phyloP scores from a whole-genome alignment of 352 stramenopile species.

The Saprolegnia parasitica region DNA sequence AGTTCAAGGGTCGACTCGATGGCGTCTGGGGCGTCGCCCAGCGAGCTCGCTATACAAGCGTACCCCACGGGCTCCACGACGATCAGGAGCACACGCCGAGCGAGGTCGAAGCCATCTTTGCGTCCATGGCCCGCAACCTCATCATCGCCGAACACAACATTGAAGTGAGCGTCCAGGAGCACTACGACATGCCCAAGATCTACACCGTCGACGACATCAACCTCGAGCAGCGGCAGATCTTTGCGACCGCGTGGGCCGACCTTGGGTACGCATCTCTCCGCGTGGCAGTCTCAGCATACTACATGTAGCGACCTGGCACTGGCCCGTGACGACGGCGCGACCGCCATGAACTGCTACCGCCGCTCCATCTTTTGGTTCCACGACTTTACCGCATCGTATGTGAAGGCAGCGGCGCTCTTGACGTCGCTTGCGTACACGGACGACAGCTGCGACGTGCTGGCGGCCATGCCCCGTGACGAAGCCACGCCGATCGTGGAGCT shows the following conservation, averaged over 20 bases:
- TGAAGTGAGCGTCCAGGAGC: background rate
- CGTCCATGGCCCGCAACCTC: background rate
- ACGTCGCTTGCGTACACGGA: constrained; percentile 7
- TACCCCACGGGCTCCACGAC: background rate
- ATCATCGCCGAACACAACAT: constrained; percentile 4
- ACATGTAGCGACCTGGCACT: background rate
- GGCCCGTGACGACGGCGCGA: constrained; percentile 5
- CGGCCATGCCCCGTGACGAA: background rate
- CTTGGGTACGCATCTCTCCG: background rate
- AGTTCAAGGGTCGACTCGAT: constrained; percentile 5
- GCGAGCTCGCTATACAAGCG: background rate
- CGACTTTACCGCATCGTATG: background rate
- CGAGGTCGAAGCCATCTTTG: background rate
- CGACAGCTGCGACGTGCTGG: constrained; percentile 19
- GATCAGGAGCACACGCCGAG: background rate
- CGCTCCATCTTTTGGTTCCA: constrained; percentile 17
- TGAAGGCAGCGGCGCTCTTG: constrained; percentile 1
- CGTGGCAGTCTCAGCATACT: background rate
- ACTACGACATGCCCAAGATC: constrained; percentile 1
- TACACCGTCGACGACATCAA: constrained; percentile 11
- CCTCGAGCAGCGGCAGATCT: background rate
- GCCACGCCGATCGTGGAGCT: background rate
- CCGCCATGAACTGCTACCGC: constrained; percentile 8
- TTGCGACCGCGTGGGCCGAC: constrained; percentile 20
- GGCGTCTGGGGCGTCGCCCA: background rate